Base-by-base conservation (phyloP, 2,329 filamentous ascomycete species). In the Nemania sp. region DNA sequence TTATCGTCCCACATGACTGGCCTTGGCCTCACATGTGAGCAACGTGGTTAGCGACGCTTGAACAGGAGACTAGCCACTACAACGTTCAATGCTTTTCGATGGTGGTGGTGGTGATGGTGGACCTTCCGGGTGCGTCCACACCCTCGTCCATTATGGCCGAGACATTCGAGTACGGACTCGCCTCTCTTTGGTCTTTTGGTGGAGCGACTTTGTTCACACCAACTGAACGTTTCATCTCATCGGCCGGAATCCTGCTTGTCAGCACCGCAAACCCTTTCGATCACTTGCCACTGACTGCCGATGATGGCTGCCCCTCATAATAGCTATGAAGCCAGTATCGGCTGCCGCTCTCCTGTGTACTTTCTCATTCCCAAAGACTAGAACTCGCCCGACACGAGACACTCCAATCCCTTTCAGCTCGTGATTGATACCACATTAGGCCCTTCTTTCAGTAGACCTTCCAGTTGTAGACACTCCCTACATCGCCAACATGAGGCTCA, bases 401-500 rank as follows among this genome's bases (percentile, higher is more conserved):
- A 42, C 50, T 17, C 34, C 39, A 40, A 46, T 15, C 45, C n/a
- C 48, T 47, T 58, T 47, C 51, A 53, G 53, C 54, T 47, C 47
- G 51, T 56, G 37, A 55, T 45, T 54, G 48, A 63, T 65, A 60
- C 56, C 55, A 60, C 58, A 53, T 57, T 56, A 57, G 39, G 53
- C 50, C 49, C 46, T 50, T 54, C 12, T 56, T 45, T 65, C 54
- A 57, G 53, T 62, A 62, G 53, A 57, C 60, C 67, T 68, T 63
- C 60, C 63, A 59, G 66, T 62, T 55, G 60, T 57, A 59, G 63
- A 60, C 62, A 54, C n/a, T n/a, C n/a, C n/a, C n/a, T 62, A 67
- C 51, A 40, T 39, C 35, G 58, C 62, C 73, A 79, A 69, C 69
- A 95, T 91, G 91, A 88, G 90, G 79, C 85, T 95, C 72, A 93